Conservation (phyloP, 31 red algal species). For the Odonthalia washingtoniensis region DNA sequence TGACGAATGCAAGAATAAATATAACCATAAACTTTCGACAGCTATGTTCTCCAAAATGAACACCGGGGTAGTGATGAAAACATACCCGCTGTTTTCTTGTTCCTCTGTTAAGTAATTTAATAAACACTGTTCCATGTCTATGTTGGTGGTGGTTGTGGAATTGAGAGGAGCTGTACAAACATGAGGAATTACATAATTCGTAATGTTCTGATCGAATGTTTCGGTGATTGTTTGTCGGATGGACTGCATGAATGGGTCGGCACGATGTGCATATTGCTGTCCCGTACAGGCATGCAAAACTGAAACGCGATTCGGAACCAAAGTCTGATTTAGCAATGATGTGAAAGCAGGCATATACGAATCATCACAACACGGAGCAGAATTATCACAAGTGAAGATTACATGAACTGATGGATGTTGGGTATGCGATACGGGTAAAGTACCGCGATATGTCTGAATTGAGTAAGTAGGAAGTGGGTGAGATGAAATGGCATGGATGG, state of each 20-base stretch:
- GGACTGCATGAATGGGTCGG: conserved; percentile 25
- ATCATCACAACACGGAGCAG: conserved; percentile 32
- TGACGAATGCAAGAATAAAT: conserved; percentile 44
- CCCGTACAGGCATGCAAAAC: conserved; percentile 43
- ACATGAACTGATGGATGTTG: conserved; percentile 48
- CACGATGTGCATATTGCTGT: neutral
- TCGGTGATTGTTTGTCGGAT: conserved; percentile 33
- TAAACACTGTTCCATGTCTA: conserved; percentile 57
- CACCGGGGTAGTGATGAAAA: conserved; percentile 20
- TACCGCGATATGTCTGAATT: conserved; percentile 14
- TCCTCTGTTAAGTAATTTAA: conserved; percentile 19
- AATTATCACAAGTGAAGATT: conserved; percentile 42
- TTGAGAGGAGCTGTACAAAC: conserved; percentile 14
- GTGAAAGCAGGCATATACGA: conserved; percentile 9
- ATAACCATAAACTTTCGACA: conserved; percentile 58
- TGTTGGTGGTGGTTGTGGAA: neutral
- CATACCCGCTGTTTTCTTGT: conserved; percentile 22
- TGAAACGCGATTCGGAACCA: conserved; percentile 43
- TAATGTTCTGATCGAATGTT: neutral
- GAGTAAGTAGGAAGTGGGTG: neutral
- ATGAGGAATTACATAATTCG: conserved; percentile 15
- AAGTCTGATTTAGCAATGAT: conserved; percentile 35
- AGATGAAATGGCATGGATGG: neutral
- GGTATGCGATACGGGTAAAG: neutral
- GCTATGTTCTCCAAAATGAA: conserved; percentile 59